Evolutionary conservation across 352 stramenopile species (phyloP), one percentile per base, ranked within the genome.

Genomic region (Phytophthora meadii): DNA sequence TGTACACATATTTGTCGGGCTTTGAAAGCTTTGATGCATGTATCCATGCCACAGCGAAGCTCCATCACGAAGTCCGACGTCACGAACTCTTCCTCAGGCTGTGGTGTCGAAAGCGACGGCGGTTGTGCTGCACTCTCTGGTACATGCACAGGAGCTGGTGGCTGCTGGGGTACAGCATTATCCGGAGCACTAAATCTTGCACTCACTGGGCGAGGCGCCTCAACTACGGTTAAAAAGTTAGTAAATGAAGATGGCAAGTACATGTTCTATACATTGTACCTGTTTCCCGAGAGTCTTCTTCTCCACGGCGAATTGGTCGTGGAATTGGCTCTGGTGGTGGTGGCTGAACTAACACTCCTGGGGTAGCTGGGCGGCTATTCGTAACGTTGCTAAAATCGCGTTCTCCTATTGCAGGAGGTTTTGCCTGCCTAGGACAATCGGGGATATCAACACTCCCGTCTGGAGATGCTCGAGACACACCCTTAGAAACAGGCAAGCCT

Each of bases 31-130:
- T 92, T 92, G 30, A 94, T 51, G 27, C 76, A 93, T 10, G 84
- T 92, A 56, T 95, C 87, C 85, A 95, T 95, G 7, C 87, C 87
- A 60, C 82, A 90, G 7, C 82, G 84, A 54, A 94, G 83, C 65
- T 95, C 87, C 73, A 88, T 90, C 44, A 95, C 82, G 54, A 84
- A 94, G 41, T 93, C 82, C 0, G 81, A 82, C 15, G 80, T 90
- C 14, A 81, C 62, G 14, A 84, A 27, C 3, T 63, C 46, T 30
- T 78, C 63, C 19, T 71, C 44, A 24, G 65, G 27, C 12, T 17
- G 25, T 61, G 47, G 42, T 39, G 54, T 24, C 46, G 37, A 22
- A 32, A 56, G 6, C 8, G 39, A 47, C 37, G 47, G 46, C 55
- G 17, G 34, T 19, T 61, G 25, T 41, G 40, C 39, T 25, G 25